Evolutionary conservation across 2,329 filamentous ascomycete species (phyloP), one percentile per base, ranked within the genome.

Genomic region (Cryphonectria naterciae): DNA sequence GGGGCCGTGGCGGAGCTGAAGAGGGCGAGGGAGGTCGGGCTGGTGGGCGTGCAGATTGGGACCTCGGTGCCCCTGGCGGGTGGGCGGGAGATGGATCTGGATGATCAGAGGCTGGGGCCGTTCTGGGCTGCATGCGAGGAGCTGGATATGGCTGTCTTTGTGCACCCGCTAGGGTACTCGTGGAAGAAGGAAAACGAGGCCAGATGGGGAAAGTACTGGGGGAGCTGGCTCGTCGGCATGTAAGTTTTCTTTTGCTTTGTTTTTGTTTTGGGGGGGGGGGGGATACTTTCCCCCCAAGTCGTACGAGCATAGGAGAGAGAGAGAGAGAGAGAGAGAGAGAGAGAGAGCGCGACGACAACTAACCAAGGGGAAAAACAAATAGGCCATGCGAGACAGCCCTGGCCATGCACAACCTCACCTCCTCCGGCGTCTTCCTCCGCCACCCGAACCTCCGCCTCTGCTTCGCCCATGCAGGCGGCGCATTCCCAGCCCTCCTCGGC

Each of bases 141-240:
- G 63, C 65, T 80, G 43, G 74, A 78, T 49, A 76, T 78, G 71
- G 75, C 78, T 0, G 76, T 81, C 6, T 80, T 81, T 70, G 77
- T 80, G 60, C 79, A 81, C 58, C 79, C 79, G 22, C 65, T 81
- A 35, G 79, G 79, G 6, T 81, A 81, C 68, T 76, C 78, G 10
- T 69, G 80, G 62, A 74, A 76, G 32, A 76, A 75, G 69, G 79
- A 81, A 70, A 80, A 80, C 66, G 56, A 67, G 49, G 74, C 73
- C 22, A 73, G 79, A 11, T 81, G 79, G 79, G 75, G 69, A 15
- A 75, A 75, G 63, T 79, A 80, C 63, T 81, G 79, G 78, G 74
- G 76, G 19, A 76, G 75, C 2, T 81, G 79, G 79, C 73, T 81
- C 2, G 77, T 81, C 1, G 79, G 79, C 54, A 81, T 81, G 79